These are phyloP conservation scores for Phellopilus nigrolimitatus DNA, from an alignment of 1,284 basidiomycete species.

Conservation along the genomic window DNA sequence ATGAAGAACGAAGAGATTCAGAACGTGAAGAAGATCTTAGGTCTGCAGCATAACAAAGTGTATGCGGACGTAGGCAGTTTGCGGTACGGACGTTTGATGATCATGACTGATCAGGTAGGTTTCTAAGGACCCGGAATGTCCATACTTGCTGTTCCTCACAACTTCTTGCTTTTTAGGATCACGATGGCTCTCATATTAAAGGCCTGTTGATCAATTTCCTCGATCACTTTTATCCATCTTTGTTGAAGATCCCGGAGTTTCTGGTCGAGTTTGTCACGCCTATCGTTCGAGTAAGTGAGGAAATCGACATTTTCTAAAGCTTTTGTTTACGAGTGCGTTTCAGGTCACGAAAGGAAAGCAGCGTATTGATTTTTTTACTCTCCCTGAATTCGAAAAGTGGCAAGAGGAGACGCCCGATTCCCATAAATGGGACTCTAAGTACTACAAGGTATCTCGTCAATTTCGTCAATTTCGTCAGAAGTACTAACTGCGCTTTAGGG, in stretches of 20 bases:
- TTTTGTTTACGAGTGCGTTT: not conserved
- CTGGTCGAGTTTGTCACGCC: conserved; percentile 98
- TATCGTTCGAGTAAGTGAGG: conserved; percentile 81
- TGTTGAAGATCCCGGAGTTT: conserved; percentile 90
- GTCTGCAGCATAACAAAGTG: conserved; percentile 90
- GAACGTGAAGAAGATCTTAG: conserved; percentile 97
- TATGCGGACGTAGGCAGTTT: conserved; percentile 72
- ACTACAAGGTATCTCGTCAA: conserved; percentile 75
- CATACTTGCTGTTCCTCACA: too few relatives aligned
- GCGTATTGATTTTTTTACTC: conserved; percentile 90
- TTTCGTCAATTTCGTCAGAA: conserved; percentile 3
- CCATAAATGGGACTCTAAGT: conserved; percentile 88
- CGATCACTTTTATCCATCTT: conserved; percentile 95
- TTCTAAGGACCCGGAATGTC: not conserved
- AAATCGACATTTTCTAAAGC: not conserved
- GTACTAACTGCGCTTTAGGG: conserved; percentile 49
- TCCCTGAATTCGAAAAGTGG: conserved; percentile 97
- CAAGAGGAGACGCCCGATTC: conserved; percentile 75
- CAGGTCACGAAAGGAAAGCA: conserved; percentile 80
- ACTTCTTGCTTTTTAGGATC: conserved; percentile 85
- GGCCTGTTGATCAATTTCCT: conserved; percentile 98
- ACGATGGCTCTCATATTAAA: conserved; percentile 99
- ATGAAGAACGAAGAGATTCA: conserved; percentile 98
- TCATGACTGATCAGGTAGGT: conserved; percentile 97
- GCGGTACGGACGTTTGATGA: conserved; percentile 96